A percentile compares a stretch with the other conserved stretches of the same genome.
Evolutionary conservation across 139 green algal genomes (phyloP).

Genomic region (Coccomyxa sp.): DNA sequence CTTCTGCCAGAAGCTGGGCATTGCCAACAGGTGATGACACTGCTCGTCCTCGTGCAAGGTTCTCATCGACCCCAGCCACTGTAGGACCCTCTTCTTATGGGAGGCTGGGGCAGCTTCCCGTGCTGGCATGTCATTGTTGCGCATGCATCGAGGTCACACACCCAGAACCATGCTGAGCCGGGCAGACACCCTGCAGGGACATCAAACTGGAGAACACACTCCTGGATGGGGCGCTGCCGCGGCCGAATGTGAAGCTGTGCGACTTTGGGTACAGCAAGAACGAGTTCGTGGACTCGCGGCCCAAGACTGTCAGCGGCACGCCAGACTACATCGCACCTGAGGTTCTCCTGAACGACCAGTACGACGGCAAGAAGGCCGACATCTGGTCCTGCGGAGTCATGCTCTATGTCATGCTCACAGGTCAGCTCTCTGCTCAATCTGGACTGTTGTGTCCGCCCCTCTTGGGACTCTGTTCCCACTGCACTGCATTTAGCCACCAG

Average conservation of each 20-base stretch:
- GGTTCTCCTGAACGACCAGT: constrained; percentile 34
- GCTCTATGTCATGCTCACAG: constrained; percentile 68
- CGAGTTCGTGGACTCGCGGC: constrained; percentile 35
- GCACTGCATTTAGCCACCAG: background rate
- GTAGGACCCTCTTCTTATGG: no score
- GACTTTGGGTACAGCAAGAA: constrained; percentile 48
- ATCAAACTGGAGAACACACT: constrained; percentile 38
- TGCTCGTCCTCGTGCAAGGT: background rate
- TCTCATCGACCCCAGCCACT: no score
- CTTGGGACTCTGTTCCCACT: background rate
- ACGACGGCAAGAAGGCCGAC: constrained; percentile 57
- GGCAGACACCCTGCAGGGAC: background rate
- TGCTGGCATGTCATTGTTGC: background rate
- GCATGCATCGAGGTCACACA: background rate
- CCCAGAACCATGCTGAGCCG: background rate
- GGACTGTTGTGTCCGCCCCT: background rate
- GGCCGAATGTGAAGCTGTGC: constrained; percentile 34
- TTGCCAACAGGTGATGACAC: constrained; percentile 12
- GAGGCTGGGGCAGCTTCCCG: no score
- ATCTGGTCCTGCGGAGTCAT: constrained; percentile 80
- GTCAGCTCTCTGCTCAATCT: background rate
- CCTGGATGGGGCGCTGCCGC: constrained; percentile 17
- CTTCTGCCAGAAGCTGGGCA: constrained; percentile 51
- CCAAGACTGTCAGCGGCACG: constrained; percentile 34
- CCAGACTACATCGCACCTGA: constrained; percentile 46